Evolutionary conservation across 805 yeast genomes (phyloP), one percentile per base, ranked within the genome.

Genomic region (Groenewaldozyma salmanticensis): DNA sequence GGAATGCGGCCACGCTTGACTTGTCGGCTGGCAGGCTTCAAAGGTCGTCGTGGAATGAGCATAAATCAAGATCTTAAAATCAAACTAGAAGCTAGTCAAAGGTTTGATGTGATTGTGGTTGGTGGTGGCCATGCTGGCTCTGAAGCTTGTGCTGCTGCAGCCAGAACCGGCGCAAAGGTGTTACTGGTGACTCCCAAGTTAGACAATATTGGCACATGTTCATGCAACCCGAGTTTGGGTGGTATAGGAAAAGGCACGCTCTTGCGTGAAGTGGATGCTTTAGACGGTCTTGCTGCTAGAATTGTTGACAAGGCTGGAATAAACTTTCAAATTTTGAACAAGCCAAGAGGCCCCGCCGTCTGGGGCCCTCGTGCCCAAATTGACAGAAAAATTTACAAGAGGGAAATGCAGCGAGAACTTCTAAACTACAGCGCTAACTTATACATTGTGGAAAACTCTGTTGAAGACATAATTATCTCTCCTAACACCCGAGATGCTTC

Each of bases 81-180:
- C 13, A 35, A 33, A 18, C 48, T 51, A 19, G 36, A 32, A 9
- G 21, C 21, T 1, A 45, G 51, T 4, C 49, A 44, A 7, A 17
- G 21, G 11, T 35, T 43, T 24, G 90, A 87, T 0, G 96, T 87
- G 0, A 71, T 90, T 1, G 90, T 92, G 3, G 76, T 92, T 17
- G 99, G 99, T 3, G 99, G 94, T 9, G 99, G 99, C 0, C 99
- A 92, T 65, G 98, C 98, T 27, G 99, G 99, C 9, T 80, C 95
- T 51, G 99, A 92, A 61, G 98, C 99, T 0, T 92, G 95, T 2
- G 71, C 96, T 0, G 97, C 90, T 0, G 70, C 95, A 1, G 95
- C 97, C 1, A 68, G 99, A 47, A 57, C 83, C 1, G 96, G 96
- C 0, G 72, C 80, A 1, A 46, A 55, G 2, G 81, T 95, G 0